These are phyloP conservation scores for Capsicum chinense DNA, from an alignment of 257 asterid species.

Conservation along the genomic window DNA sequence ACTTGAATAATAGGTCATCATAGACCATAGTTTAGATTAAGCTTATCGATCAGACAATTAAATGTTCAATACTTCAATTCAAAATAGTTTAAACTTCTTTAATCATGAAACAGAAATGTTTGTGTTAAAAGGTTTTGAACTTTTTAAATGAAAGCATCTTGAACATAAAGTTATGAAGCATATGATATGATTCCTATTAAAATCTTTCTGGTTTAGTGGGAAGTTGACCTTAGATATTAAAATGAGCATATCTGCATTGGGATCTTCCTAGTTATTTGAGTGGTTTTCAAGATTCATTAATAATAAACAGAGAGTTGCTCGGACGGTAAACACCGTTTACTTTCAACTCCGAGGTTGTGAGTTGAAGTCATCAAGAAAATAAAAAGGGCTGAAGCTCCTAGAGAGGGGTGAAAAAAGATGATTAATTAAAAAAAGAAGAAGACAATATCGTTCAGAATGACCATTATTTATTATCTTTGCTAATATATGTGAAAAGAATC, in stretches of 20 bases:
- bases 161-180: slow-evolving; percentile 28
- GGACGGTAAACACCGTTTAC: too few relatives aligned
- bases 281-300: neutral
- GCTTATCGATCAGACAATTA: neutral
- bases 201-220: slow-evolving; percentile 46
- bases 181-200: slow-evolving; percentile 33
- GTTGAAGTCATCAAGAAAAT: too few relatives aligned
- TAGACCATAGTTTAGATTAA: slow-evolving; percentile 7
- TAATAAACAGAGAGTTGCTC: too few relatives aligned
- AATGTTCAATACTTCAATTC: neutral
- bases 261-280: slow-evolving; percentile 25
- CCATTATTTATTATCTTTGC: neutral
- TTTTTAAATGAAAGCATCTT: slow-evolving; percentile 2
- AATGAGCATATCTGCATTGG: slow-evolving; percentile 26
- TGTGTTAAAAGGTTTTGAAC: slow-evolving; percentile 11
- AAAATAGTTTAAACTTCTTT: neutral
- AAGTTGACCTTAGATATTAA: slow-evolving; percentile 40
- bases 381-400: too few relatives aligned
- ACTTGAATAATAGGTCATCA: slow-evolving; percentile 26
- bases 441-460: neutral
- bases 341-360: too few relatives aligned
- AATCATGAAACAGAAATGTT: neutral
- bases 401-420: too few relatives aligned
- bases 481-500: too few relatives aligned
- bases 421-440: too few relatives aligned